Evolutionary conservation across 2,329 filamentous ascomycete species (phyloP), one percentile per base, ranked within the genome.

Genomic region (Aspergillus amoenus): DNA sequence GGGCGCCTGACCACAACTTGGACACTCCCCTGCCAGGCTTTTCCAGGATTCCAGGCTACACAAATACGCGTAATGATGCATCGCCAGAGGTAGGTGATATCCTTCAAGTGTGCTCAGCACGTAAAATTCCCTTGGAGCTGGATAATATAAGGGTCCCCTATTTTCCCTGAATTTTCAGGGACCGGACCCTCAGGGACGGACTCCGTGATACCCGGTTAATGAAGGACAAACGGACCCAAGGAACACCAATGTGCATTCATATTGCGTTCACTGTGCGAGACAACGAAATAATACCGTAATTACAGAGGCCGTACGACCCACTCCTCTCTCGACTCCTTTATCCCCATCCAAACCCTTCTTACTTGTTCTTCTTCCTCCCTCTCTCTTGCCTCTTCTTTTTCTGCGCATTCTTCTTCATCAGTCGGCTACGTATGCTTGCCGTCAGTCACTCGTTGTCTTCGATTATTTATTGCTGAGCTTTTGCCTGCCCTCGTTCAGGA

Each of bases 391-490:
- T 56, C 40, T 43, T 60, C 32, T 6, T 48, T 55, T 44, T 52
- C 50, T 32, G 30, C 22, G 47, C 56, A 40, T 58, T 55, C 30
- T 42, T 43, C 45, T 24, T 27, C 41, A 43, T 53, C 37, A 52
- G 57, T 59, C 62, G 59, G 61, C 58, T 42, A 43, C 42, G 55
- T 61, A 54, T 60, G 52, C 56, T 49, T 43, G 59, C 60, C 60
- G 63, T 65, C 60, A 62, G 63, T 65, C 63, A 64, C 53, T 65
- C 63, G 63, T 65, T 65, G 51, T 60, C 18, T 46, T 40, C n/a
- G 40, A 59, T 24, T 45, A 55, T 24, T 40, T 40, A 54, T 52
- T 34, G 40, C 42, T 60, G 24, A 22, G 41, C 48, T 37, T 30
- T 50, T 40, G 48, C 44, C 21, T 57, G 32, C 17, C 27, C 34